phyloP scores from a whole-genome alignment of 257 asterid species.

The Jaltomata sinuosa region DNA sequence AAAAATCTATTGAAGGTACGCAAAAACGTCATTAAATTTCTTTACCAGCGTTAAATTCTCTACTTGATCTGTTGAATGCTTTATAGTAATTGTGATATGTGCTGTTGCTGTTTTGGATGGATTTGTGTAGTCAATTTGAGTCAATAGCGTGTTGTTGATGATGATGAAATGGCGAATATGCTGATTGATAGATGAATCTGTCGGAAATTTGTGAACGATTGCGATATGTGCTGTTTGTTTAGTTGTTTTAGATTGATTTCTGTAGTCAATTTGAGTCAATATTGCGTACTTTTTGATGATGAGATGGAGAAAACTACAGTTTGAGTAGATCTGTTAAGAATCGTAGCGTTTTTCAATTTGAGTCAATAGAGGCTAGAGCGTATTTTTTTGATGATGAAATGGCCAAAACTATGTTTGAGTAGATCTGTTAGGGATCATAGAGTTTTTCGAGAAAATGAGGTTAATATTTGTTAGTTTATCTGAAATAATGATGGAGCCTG shows the following conservation, averaged over 20 bases:
- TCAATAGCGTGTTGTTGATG: neutral
- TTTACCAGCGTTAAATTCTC: neutral
- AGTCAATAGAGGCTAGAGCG: neutral
- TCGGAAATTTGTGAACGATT: neutral
- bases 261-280: neutral
- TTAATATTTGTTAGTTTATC: neutral
- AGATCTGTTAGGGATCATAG: neutral
- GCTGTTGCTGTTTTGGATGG: neutral
- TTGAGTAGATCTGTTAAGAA: neutral
- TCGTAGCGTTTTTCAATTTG: neutral
- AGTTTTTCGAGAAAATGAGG: neutral
- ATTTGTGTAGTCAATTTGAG: neutral
- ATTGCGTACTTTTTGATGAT: neutral
- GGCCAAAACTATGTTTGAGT: neutral
- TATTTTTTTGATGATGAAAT: neutral
- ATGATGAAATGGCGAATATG: neutral
- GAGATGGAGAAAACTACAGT: neutral
- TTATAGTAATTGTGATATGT: neutral
- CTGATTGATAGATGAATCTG: neutral
- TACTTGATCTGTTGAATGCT: neutral
- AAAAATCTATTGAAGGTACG: conserved; percentile 16
- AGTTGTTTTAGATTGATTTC: neutral
- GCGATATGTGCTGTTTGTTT: neutral
- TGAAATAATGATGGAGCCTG: neutral
- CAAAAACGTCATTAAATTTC: neutral